Percentiles rank a stretch among this genome's conserved stretches.
Conservation (phyloP, 2,329 filamentous ascomycete genomes). For the Thermoascus crustaceus region DNA sequence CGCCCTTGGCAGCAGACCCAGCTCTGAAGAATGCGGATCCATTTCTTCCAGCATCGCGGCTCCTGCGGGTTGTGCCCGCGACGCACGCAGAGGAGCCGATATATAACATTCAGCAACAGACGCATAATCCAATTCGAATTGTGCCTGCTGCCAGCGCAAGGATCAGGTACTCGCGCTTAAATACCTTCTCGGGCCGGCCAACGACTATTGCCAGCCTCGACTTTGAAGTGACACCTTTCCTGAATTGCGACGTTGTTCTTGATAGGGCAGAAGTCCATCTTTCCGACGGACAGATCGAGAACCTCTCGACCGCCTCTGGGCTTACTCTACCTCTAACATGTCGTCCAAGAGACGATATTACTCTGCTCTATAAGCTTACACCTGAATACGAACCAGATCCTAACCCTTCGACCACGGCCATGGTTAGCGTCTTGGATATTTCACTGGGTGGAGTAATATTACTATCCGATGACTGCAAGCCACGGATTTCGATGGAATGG, state of each 20-base stretch:
- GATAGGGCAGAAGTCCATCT: slow-evolving; percentile 41
- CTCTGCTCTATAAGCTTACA: slow-evolving; percentile 47
- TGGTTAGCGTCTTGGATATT: slow-evolving; percentile 39
- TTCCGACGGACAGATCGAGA: slow-evolving; percentile 40
- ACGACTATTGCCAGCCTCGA: slow-evolving; percentile 47
- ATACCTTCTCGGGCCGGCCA: slow-evolving; percentile 34
- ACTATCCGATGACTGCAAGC: slow-evolving; percentile 33
- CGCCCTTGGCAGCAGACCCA: slow-evolving; percentile 46
- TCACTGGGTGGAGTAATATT: slow-evolving; percentile 36
- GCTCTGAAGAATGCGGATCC: slow-evolving; percentile 40
- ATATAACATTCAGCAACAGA: slow-evolving; percentile 47
- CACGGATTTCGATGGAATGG: slow-evolving; percentile 43
- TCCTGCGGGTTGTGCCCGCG: slow-evolving; percentile 49
- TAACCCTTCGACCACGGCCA: slow-evolving; percentile 28
- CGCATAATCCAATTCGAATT: slow-evolving; percentile 46
- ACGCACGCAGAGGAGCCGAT: slow-evolving; percentile 41
- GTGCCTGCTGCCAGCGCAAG: slow-evolving; percentile 49
- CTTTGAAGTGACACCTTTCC: slow-evolving; percentile 47
- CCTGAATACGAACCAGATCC: slow-evolving; percentile 30
- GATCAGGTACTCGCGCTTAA: slow-evolving; percentile 46
- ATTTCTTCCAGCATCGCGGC: slow-evolving; percentile 49
- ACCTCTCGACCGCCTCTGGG: slow-evolving; percentile 30
- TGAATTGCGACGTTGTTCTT: slow-evolving; percentile 43
- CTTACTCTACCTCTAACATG: slow-evolving; percentile 33
- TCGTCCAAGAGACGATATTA: slow-evolving; percentile 49